Percentiles rank a stretch among this genome's conserved stretches.
phyloP scores from a whole-genome alignment of 1,139 yeast species.

The Debaryomycetaceae sp. region DNA sequence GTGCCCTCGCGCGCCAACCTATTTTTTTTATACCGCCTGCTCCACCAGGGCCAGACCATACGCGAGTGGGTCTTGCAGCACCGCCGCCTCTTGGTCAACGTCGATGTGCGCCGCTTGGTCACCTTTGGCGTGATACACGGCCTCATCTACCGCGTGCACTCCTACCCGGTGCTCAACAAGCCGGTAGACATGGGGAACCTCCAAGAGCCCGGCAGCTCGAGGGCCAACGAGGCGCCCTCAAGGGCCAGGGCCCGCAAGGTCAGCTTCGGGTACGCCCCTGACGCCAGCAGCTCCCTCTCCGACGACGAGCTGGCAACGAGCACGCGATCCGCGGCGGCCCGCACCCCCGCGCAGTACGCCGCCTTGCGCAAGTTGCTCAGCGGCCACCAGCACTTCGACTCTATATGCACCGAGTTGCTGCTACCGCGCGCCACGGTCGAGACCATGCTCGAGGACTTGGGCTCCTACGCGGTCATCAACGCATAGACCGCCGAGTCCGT shows the following conservation, averaged over 20 bases:
- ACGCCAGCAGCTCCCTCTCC: slow-evolving; percentile 7
- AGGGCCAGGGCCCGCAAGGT: too few species aligned
- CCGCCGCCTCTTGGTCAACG: slow-evolving; percentile 48
- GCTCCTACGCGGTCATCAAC: slow-evolving; percentile 40
- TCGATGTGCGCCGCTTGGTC: slow-evolving; percentile 80
- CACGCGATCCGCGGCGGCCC: not conserved
- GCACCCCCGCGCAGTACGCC: slow-evolving; percentile 27
- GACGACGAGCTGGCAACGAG: slow-evolving; percentile 7
- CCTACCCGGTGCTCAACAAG: slow-evolving; percentile 60
- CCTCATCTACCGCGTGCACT: slow-evolving; percentile 72
- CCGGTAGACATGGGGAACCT: slow-evolving; percentile 30
- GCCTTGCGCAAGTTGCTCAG: slow-evolving; percentile 45
- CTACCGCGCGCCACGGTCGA: slow-evolving; percentile 56
- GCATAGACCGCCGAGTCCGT: too few species aligned
- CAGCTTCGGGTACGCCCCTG: slow-evolving; percentile 28
- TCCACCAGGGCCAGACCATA: slow-evolving; percentile 74
- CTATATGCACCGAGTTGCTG: slow-evolving; percentile 66
- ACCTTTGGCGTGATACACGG: slow-evolving; percentile 85
- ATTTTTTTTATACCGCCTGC: slow-evolving; percentile 72
- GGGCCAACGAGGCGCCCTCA: too few species aligned
- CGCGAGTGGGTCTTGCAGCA: slow-evolving; percentile 78
- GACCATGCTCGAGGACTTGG: slow-evolving; percentile 39
- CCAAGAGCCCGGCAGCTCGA: slow-evolving; percentile 16
- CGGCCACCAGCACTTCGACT: slow-evolving; percentile 63
- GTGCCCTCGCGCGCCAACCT: slow-evolving; percentile 63